Conservation (phyloP, 495 filamentous ascomycete species). For the Podospora sp. region DNA sequence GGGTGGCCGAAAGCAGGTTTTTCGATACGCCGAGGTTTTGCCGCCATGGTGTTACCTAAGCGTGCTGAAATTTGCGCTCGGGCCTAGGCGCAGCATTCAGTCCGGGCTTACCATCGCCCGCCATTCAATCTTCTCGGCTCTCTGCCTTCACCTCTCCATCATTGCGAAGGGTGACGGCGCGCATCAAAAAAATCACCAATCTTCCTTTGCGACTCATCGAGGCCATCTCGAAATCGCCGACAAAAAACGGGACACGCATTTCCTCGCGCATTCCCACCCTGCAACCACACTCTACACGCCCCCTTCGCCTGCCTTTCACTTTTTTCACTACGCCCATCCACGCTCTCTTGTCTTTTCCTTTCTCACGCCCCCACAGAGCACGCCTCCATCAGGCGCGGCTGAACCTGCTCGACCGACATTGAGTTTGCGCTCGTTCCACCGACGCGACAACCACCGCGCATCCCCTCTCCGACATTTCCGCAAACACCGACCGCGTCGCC, state of each 20-base stretch:
- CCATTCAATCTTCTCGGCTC: slow-evolving; percentile 47
- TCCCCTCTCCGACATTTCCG: slow-evolving; percentile 19
- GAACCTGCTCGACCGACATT: slow-evolving; percentile 25
- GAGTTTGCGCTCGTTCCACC: slow-evolving; percentile 28
- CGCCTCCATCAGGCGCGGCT: slow-evolving; percentile 29
- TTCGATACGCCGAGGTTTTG: not conserved
- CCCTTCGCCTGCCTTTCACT: slow-evolving; percentile 33
- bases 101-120: slow-evolving; percentile 49
- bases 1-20: not conserved
- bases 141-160: slow-evolving; percentile 57
- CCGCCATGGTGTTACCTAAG: slow-evolving; percentile 25
- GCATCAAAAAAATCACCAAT: slow-evolving; percentile 60
- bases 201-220: slow-evolving; percentile 54
- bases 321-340: slow-evolving; percentile 37
- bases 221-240: slow-evolving; percentile 49
- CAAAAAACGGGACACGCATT: slow-evolving; percentile 47
- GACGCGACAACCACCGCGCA: slow-evolving; percentile 34
- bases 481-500: slow-evolving; percentile 21
- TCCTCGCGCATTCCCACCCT: slow-evolving; percentile 35
- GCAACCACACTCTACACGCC: slow-evolving; percentile 31
- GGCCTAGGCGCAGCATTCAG: slow-evolving; percentile 19
- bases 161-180: slow-evolving; percentile 50
- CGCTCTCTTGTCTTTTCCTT: slow-evolving; percentile 28
- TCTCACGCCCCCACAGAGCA: slow-evolving; percentile 24
- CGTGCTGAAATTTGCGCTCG: slow-evolving; percentile 34